These are phyloP conservation scores for Urochloa ruziziensis DNA, from an alignment of 176 grass and related monocot genomes.

Conservation along the genomic window DNA sequence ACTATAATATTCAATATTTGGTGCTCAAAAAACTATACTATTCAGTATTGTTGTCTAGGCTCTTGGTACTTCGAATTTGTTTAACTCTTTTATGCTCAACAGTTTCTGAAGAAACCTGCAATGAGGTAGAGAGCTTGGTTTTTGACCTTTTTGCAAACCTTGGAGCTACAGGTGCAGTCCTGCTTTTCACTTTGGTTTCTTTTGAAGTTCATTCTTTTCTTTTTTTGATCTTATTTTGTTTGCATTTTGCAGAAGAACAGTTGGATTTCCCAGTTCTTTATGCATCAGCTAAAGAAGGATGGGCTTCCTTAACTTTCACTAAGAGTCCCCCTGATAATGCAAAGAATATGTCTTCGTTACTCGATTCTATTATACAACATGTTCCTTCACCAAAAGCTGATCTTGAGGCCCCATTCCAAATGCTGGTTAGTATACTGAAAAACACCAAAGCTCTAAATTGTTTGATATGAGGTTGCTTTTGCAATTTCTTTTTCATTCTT, in stretches of 20 bases:
- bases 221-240: slow-evolving; percentile 38
- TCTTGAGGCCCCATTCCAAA: slow-evolving; percentile 83
- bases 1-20: no score
- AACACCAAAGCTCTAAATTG: slow-evolving; percentile 18
- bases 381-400: slow-evolving; percentile 83
- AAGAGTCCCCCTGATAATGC: slow-evolving; percentile 73
- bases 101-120: slow-evolving; percentile 99
- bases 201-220: not conserved
- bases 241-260: slow-evolving; percentile 79
- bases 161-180: slow-evolving; percentile 82
- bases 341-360: slow-evolving; percentile 83
- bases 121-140: slow-evolving; percentile 98
- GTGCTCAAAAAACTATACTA: not conserved
- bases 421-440: slow-evolving; percentile 74
- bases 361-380: slow-evolving; percentile 86
- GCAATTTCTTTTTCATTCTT: slow-evolving; percentile 12
- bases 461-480: slow-evolving; percentile 14
- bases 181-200: slow-evolving; percentile 35
- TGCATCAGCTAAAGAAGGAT: slow-evolving; percentile 97
- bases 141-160: slow-evolving; percentile 99
- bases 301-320: slow-evolving; percentile 90
- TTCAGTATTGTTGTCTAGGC: not conserved
- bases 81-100: slow-evolving; percentile 26
- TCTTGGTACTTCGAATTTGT: slow-evolving; percentile 13
- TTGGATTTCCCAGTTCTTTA: slow-evolving; percentile 98